These are phyloP conservation scores for Sordaria brevicollis DNA, from an alignment of 495 filamentous ascomycete species.

Conservation along the genomic window DNA sequence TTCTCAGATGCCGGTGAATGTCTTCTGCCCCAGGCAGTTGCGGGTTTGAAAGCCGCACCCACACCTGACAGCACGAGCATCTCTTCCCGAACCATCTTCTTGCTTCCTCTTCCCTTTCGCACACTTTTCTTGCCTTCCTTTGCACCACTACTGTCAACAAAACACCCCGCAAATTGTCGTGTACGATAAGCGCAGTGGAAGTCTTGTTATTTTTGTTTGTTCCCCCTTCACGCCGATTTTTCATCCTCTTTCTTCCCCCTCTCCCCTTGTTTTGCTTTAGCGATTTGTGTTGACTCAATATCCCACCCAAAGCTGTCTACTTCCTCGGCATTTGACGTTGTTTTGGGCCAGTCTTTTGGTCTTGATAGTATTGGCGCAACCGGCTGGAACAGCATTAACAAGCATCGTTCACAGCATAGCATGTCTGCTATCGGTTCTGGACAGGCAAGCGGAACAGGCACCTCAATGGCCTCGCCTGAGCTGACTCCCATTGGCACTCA, in stretches of 20 bases:
- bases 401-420: slow-evolving; percentile 75
- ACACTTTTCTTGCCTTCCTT: not conserved
- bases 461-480: slow-evolving; percentile 24
- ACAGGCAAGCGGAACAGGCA: slow-evolving; percentile 23
- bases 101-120: not conserved
- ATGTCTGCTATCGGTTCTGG: slow-evolving; percentile 54
- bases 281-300: slow-evolving; percentile 5
- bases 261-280: not conserved
- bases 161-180: not conserved
- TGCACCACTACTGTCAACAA: not conserved
- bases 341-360: slow-evolving; percentile 57
- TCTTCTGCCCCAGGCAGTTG: not conserved
- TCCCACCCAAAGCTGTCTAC: slow-evolving; percentile 52
- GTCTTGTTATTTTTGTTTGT: not conserved
- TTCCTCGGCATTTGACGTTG: slow-evolving; percentile 73
- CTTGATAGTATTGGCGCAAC: slow-evolving; percentile 41
- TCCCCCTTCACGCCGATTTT: not conserved
- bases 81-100: not conserved
- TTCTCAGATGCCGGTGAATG: not conserved
- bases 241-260: not conserved
- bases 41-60: not conserved
- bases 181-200: not conserved
- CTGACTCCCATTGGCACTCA: slow-evolving; percentile 32
- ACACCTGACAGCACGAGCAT: not conserved
- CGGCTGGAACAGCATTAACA: slow-evolving; percentile 55